These are phyloP conservation scores for Rhodotorula sp. DNA, from an alignment of 1,284 basidiomycete species.

Conservation along the genomic window DNA sequence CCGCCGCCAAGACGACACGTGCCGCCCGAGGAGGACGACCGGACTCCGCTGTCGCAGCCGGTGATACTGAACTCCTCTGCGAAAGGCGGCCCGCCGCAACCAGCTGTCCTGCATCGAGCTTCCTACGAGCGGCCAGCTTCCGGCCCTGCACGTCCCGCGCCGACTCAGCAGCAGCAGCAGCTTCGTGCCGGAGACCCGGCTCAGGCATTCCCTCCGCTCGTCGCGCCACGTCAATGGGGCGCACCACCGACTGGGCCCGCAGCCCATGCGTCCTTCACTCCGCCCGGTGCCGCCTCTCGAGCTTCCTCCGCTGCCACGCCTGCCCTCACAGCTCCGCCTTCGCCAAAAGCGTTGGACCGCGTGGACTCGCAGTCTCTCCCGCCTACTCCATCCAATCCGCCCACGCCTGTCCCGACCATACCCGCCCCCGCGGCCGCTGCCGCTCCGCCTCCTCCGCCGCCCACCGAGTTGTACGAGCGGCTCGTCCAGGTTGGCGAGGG, in stretches of 20 bases:
- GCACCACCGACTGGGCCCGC: neutral
- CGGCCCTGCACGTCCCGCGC: too few relatives aligned
- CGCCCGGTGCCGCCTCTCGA: neutral
- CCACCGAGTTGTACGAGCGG: conserved; percentile 69
- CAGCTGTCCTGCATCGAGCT: neutral
- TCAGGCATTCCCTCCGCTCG: neutral
- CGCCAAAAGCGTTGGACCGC: neutral
- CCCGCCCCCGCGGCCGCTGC: neutral
- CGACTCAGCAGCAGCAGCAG: too few relatives aligned
- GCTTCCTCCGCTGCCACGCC: neutral
- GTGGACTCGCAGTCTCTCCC: neutral
- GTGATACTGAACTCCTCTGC: neutral
- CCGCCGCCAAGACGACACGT: conserved; percentile 12
- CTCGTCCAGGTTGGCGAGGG: conserved; percentile 96
- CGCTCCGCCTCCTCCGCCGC: neutral
- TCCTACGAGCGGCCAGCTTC: conserved; percentile 7
- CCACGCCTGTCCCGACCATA: neutral
- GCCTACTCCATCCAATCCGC: neutral
- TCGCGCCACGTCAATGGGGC: neutral
- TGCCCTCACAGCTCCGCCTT: neutral
- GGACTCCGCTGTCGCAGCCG: neutral
- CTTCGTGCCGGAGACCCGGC: too few relatives aligned
- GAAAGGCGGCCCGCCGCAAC: neutral
- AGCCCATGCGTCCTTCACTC: neutral
- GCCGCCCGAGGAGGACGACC: conserved; percentile 8